Evolutionary conservation across 2,329 filamentous ascomycete species (phyloP), one percentile per base, ranked within the genome.

Genomic region (Neopestalotiopsis clavispora): DNA sequence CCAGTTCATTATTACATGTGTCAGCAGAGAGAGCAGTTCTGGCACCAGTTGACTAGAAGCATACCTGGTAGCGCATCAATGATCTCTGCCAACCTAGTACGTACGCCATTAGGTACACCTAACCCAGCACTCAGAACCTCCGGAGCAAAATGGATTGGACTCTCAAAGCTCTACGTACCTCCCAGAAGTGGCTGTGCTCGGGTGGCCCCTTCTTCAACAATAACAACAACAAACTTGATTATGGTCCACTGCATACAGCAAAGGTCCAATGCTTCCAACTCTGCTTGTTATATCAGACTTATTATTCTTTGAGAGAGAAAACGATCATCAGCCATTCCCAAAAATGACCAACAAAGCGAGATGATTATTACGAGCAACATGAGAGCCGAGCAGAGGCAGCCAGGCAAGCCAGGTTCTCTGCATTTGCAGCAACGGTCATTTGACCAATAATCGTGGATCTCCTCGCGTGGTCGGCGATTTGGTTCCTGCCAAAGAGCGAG

Each of bases 391-490:
- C 45, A 52, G 45, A 52, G 45, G 45, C 45, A 20, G 45, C 45
- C 45, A 52, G 45, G 45, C n/a, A n/a, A 20, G 45, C 45, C 45
- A 52, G 45, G 45, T 52, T 52, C 45, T 52, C 34, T 52, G 45
- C 45, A 52, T 52, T 52, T 68, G 63, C 65, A 58, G 67, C 60
- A 66, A 68, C 68, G 65, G 67, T 67, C 66, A 52, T 69, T n/a
- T 12, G 32, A 30, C 30, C 17, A 34, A 57, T 65, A 62, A 56
- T 52, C 17, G 20, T 52, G 4, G 4, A 52, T 52, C 65, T 69
- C 69, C 65, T 56, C 66, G 56, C 64, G 6, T 66, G 42, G 65
- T 71, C 68, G 68, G 56, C 69, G 68, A 66, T 70, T 70, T 67
- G 13, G 59, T 69, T 57, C 64, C 59, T 67, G 45, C 71, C 70